Conservation (phyloP, 2,329 filamentous ascomycete genomes). For the Clonostachys chloroleuca region DNA sequence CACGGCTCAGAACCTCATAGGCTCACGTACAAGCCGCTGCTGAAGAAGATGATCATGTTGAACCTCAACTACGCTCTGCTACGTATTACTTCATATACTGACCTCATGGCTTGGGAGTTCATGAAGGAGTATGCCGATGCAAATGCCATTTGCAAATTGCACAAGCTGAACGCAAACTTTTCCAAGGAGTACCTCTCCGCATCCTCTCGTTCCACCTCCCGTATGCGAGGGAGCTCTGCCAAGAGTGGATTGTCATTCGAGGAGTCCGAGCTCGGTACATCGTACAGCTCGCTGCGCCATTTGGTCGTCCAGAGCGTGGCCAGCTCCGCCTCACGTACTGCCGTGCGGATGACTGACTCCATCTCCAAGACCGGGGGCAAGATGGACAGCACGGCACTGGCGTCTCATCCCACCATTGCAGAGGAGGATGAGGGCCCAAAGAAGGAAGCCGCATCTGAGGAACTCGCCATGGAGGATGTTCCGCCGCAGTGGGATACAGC, state of each 20-base stretch:
- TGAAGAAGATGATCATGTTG: background rate
- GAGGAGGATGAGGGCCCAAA: background rate
- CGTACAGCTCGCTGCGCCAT: constrained; percentile 13
- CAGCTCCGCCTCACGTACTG: constrained; percentile 20
- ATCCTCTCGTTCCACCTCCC: too few species aligned
- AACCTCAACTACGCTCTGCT: background rate
- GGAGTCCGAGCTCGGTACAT: constrained; percentile 16
- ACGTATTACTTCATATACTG: background rate
- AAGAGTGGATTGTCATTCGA: constrained; percentile 8
- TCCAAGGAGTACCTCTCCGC: too few species aligned
- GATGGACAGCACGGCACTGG: background rate
- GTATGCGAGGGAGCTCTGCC: background rate
- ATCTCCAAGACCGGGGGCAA: background rate
- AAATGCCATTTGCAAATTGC: background rate
- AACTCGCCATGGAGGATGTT: constrained; percentile 8
- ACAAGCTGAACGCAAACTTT: too few species aligned
- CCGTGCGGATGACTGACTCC: constrained; percentile 9
- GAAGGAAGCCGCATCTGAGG: too few species aligned
- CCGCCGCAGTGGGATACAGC: constrained; percentile 15
- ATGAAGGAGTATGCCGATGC: background rate
- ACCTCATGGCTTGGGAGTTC: background rate
- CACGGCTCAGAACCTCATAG: background rate
- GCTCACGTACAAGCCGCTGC: background rate
- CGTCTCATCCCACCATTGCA: background rate
- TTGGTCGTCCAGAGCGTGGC: constrained; percentile 21